Conservation (phyloP, 768 basidiomycete genomes). For the Candolleomyces eurysporus region DNA sequence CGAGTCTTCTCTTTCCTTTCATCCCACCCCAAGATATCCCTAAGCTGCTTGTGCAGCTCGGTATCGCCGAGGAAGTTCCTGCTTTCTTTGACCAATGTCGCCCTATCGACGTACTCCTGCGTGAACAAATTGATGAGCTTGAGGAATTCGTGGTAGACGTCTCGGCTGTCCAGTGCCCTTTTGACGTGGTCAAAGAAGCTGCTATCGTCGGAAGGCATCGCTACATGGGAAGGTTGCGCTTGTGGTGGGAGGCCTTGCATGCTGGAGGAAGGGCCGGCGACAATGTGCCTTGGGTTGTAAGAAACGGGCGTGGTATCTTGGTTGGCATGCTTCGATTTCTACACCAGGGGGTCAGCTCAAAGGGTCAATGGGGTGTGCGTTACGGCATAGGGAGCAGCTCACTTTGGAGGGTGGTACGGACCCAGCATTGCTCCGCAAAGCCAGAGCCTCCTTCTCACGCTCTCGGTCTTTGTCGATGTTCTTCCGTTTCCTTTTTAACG, state of each 20-base stretch:
- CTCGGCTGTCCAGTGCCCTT: constrained; percentile 64
- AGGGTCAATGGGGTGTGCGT: constrained; percentile 9
- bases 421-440: constrained; percentile 20
- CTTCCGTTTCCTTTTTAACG: constrained; percentile 73
- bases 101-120: constrained; percentile 88
- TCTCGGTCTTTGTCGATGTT: constrained; percentile 48
- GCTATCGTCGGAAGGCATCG: constrained; percentile 43
- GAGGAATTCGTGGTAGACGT: constrained; percentile 91
- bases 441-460: constrained; percentile 32
- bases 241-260: constrained; percentile 4
- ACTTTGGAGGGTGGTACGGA: constrained; percentile 38
- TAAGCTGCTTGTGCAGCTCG: constrained; percentile 80
- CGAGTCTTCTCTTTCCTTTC: constrained; percentile 42
- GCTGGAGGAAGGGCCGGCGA: constrained; percentile 12
- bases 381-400: constrained; percentile 17
- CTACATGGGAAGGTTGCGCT: constrained; percentile 24
- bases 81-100: constrained; percentile 78
- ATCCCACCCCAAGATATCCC: constrained; percentile 86
- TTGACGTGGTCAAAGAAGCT: constrained; percentile 94
- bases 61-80: constrained; percentile 72
- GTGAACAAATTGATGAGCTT: constrained; percentile 94
- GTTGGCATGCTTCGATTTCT: constrained; percentile 39
- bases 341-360: not conserved
- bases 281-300: constrained; percentile 31
- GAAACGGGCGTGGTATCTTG: constrained; percentile 39